phyloP scores from a whole-genome alignment of 2,329 filamentous ascomycete genomes.

The Neonectria sp. region DNA sequence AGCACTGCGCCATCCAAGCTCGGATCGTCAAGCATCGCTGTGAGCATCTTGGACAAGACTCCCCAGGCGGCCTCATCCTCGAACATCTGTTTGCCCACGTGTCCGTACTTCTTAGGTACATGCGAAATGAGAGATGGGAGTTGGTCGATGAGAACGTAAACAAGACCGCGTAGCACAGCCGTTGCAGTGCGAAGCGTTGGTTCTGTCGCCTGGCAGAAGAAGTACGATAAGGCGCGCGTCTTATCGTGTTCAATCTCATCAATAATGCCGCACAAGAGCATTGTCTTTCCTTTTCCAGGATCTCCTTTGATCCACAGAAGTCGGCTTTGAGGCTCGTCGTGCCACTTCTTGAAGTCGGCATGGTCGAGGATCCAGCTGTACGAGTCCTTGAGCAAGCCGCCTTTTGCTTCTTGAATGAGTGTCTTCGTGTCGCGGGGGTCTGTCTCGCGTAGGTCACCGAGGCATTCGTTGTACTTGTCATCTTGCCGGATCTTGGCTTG shows the following conservation, averaged over 20 bases:
- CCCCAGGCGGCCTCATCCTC: background rate
- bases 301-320: constrained; percentile 54
- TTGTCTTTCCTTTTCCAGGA: constrained; percentile 57
- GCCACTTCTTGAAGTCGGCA: constrained; percentile 47
- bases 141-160: constrained; percentile 15
- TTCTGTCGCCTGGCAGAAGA: constrained; percentile 18
- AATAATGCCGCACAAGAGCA: constrained; percentile 51
- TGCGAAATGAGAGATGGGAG: background rate
- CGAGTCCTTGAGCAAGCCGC: constrained; percentile 38
- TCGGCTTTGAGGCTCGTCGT: constrained; percentile 27
- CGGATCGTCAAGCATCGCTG: constrained; percentile 2
- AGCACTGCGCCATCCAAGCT: background rate
- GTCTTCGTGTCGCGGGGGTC: constrained; percentile 11
- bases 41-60: constrained; percentile 5
- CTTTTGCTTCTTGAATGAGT: constrained; percentile 21
- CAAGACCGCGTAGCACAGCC: constrained; percentile 9
- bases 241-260: constrained; percentile 23
- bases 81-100: background rate
- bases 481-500: constrained; percentile 2
- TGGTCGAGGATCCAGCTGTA: constrained; percentile 54
- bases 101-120: background rate
- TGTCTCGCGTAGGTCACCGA: background rate
- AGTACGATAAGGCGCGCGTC: constrained; percentile 15
- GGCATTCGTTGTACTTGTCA: constrained; percentile 1
- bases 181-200: background rate